Conservation (phyloP, 495 filamentous ascomycete species). For the Hypoxylon rickii region DNA sequence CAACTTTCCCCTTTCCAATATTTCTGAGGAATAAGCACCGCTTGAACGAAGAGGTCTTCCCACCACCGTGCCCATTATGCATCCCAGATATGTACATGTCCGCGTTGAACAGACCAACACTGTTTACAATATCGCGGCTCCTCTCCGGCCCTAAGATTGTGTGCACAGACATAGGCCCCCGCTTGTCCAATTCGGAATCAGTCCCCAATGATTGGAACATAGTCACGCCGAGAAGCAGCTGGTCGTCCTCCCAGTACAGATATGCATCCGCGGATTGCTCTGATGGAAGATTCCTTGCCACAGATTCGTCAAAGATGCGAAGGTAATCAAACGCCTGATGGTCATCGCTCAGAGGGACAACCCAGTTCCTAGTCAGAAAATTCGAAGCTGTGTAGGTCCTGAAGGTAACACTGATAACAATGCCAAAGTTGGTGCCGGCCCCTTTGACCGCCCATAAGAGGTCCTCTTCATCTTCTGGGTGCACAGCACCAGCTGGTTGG, state of each 20-base stretch:
- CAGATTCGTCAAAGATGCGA: conserved; percentile 48
- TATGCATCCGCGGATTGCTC: conserved; percentile 61
- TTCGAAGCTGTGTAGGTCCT: conserved; percentile 51
- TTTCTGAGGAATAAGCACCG: conserved; percentile 64
- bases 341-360: conserved; percentile 50
- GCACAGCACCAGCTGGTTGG: conserved; percentile 51
- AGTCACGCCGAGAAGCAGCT: conserved; percentile 60
- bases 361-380: conserved; percentile 56
- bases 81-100: conserved; percentile 67
- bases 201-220: conserved; percentile 52
- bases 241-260: conserved; percentile 56
- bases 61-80: conserved; percentile 62
- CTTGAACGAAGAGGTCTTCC: conserved; percentile 68
- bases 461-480: conserved; percentile 55
- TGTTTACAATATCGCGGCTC: conserved; percentile 48
- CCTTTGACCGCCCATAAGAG: conserved; percentile 66
- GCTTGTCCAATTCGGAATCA: conserved; percentile 29
- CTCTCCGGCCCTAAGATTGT: conserved; percentile 46
- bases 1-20: conserved; percentile 50
- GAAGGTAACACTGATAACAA: conserved; percentile 64
- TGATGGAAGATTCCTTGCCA: conserved; percentile 49
- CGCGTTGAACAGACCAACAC: conserved; percentile 58
- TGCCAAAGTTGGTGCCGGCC: conserved; percentile 66
- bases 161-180: conserved; percentile 14
- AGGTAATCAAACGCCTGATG: conserved; percentile 46